Conservation (phyloP, 495 filamentous ascomycete species). For the Alectoria sarmentosa region DNA sequence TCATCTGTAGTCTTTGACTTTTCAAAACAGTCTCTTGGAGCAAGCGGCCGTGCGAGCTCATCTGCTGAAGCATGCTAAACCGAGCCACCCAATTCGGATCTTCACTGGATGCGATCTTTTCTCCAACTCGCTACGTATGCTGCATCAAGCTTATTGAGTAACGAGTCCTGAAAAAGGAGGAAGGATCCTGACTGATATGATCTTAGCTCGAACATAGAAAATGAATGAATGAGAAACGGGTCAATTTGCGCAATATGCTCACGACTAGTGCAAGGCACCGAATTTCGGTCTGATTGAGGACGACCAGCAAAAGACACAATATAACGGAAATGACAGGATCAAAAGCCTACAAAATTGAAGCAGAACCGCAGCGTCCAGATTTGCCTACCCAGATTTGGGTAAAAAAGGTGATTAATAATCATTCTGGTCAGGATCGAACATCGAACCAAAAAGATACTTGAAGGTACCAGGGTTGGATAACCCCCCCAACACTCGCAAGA, state of each 20-base stretch:
- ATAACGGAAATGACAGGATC: not conserved
- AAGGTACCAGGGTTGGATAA: not conserved
- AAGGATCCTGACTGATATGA: not conserved
- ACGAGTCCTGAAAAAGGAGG: not conserved
- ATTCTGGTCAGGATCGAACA: not conserved
- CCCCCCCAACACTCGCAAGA: not conserved
- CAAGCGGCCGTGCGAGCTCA: not conserved
- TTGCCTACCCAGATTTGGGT: too few relatives aligned
- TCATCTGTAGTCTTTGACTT: not conserved
- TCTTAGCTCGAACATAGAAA: not conserved
- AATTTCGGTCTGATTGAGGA: not conserved
- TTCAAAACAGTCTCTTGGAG: not conserved
- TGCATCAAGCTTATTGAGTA: not conserved
- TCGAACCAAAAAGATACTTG: not conserved
- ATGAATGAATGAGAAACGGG: not conserved
- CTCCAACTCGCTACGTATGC: not conserved
- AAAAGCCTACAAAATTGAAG: too few relatives aligned
- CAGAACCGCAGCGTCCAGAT: too few relatives aligned
- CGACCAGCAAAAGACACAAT: not conserved
- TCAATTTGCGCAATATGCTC: not conserved
- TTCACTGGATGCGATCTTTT: not conserved
- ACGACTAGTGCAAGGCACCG: not conserved
- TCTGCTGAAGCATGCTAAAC: not conserved
- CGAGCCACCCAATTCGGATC: not conserved
- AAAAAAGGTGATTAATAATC: too few relatives aligned